Base-by-base conservation (phyloP, 768 basidiomycete genomes). In the Lactarius hatsudake region DNA sequence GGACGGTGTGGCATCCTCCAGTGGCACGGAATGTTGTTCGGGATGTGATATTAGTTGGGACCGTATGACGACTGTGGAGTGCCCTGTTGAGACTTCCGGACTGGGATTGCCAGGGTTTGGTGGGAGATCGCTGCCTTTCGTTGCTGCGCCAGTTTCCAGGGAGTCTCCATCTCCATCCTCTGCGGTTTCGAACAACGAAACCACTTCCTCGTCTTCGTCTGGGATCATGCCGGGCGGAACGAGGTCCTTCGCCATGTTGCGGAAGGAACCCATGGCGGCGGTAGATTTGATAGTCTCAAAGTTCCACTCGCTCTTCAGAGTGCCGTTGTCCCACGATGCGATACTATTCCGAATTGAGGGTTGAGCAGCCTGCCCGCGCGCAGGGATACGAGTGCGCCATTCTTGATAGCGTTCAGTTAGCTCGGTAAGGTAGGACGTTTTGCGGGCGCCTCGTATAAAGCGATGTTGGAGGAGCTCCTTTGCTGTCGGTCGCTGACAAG, bases 251-350 rank as follows among this genome's bases (percentile, higher is more conserved):
- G 87, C 82, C 80, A 89, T 87, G 64, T 84, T 88, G 59, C 87
- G 85, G 74, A 89, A 87, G 3, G 91, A 88, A 51, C 90, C 91
- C 86, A 93, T 90, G 4, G 88, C 86, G 34, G 87, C 82, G 10
- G 84, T 80, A 5, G 89, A 83, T 66, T 82, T 87, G 71, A 94
- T 80, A 2, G 93, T 96, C 72, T 95, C 95, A 75, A 98, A 98
- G 75, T 91, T 93, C 97, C 96, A 98, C 69, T 94, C 94, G 73
- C 91, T 95, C 74, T 86, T 85, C 78, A 96, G 83, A 1, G 94
- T 93, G 55, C 84, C 86, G 26, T 69, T 66, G 67, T 92, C 91
- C 91, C 90, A 93, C 10, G 71, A 71, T 56, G 83, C 81, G 57
- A 80, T 76, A 61, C 81, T 86, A 68, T 83, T 85, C 67, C 83